Base-by-base conservation (phyloP, 2,329 filamentous ascomycete species). In the Trichophaea hybrida region DNA sequence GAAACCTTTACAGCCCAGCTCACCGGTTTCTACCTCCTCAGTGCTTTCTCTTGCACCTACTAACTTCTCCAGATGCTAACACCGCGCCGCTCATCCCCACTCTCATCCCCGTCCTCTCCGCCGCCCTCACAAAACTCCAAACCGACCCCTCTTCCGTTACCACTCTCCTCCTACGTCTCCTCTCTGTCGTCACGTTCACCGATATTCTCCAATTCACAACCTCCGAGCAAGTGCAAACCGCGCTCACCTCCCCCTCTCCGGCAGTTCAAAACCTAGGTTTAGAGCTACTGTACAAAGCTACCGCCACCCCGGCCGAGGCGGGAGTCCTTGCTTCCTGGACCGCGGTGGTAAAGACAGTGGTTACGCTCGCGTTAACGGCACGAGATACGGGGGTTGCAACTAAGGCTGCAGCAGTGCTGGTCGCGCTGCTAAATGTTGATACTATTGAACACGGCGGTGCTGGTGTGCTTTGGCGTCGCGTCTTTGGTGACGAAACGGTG, bases 261-360 rank as follows among this genome's bases (percentile, higher is more conserved):
- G 34, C 60, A n/a, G 59, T 64, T 10, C 60, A 61, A 3, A n/a
- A 49, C 10, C 56, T 65, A 4, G 64, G 62, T 4, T 38, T 64
- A 5, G 56, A 33, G 24, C 35, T 65, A 6, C 49, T 65, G 2
- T 48, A 61, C 50, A 65, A 65, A 24, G 63, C 63, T 5, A n/a
- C 61, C 12, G 6, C 32, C 31, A 34, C 61, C 7, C 51, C 44
- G 32, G 59, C 59, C 31, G 63, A 65, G 8, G 51, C 49, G 6
- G 57, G 57, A 8, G 64, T 65, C 13, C 31, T 65, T 6, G 63
- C 63, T 53, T 60, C 48, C n/a, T 65, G 63, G 63, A 54, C 46
- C 52, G 62, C 59, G 37, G 62, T 59, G 40, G 55, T 64, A n/a
- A 64, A 64, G 46, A 61, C 53, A 24, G 50, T 65, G 55, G 40